A percentile compares a stretch with the other conserved stretches of the same genome.
Conservation (phyloP, 805 yeast species). For the Ascoidea asiatica region DNA sequence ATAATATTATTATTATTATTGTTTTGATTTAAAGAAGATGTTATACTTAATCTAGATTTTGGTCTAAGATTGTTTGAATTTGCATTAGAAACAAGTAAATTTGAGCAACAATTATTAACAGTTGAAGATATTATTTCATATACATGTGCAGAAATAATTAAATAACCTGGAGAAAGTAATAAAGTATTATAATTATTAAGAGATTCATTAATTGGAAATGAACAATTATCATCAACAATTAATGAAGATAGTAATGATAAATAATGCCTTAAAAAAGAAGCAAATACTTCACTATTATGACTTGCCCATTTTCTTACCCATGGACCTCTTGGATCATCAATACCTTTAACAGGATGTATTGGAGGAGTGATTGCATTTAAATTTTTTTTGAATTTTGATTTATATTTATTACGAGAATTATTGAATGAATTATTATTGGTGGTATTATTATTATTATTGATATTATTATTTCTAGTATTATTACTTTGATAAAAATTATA, state of each 20-base stretch:
- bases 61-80: too few species aligned
- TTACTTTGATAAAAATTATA: too few species aligned
- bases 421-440: too few species aligned
- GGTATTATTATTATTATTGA: too few species aligned
- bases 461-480: too few species aligned
- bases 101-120: constrained; percentile 1
- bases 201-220: background rate
- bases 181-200: constrained; percentile 5
- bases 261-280: constrained; percentile 50
- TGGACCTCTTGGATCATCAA: constrained; percentile 41
- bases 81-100: background rate
- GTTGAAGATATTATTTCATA: constrained; percentile 23
- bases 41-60: background rate
- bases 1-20: background rate
- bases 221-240: background rate
- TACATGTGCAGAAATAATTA: constrained; percentile 30
- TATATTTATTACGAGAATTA: too few species aligned
- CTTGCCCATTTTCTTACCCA: constrained; percentile 55
- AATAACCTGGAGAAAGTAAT: constrained; percentile 29
- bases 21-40: too few species aligned
- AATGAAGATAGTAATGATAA: constrained; percentile 12
- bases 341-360: constrained; percentile 24
- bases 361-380: constrained; percentile 28
- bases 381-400: background rate
- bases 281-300: constrained; percentile 42